Conservation (phyloP, 2,329 filamentous ascomycete species). For the Verticillium tricorpus region DNA sequence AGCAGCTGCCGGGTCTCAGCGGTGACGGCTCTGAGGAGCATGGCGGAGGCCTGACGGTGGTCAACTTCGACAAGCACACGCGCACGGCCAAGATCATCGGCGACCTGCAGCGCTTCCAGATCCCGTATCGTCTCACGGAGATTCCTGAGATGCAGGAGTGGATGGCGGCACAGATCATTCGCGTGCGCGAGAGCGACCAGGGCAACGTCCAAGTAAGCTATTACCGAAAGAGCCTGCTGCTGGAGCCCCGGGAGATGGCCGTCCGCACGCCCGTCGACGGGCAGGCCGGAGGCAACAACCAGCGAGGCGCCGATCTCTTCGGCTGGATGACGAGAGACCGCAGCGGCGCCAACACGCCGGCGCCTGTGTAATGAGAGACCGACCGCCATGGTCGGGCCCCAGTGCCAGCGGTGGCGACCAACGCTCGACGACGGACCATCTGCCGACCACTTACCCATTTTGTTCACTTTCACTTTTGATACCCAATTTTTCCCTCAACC, state of each 20-base stretch:
- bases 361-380: background rate
- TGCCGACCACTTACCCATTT: constrained; percentile 7
- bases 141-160: constrained; percentile 89
- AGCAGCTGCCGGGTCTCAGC: constrained; percentile 58
- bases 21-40: constrained; percentile 50
- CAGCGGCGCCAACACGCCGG: constrained; percentile 13
- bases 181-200: constrained; percentile 60
- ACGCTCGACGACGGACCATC: background rate
- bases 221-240: constrained; percentile 78
- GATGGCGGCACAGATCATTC: constrained; percentile 76
- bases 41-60: constrained; percentile 66
- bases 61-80: constrained; percentile 97
- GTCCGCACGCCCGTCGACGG: constrained; percentile 26
- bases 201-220: constrained; percentile 56
- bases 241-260: constrained; percentile 67
- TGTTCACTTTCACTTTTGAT: constrained; percentile 24
- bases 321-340: constrained; percentile 48
- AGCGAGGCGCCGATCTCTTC: constrained; percentile 38
- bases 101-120: constrained; percentile 93
- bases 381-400: background rate
- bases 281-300: constrained; percentile 18
- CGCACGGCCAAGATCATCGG: constrained; percentile 94
- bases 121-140: constrained; percentile 79
- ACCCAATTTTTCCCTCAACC: constrained; percentile 21
- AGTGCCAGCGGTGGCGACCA: background rate